Conservation (phyloP, 1,139 yeast genomes). For the Kluyveromyces marxianus region DNA sequence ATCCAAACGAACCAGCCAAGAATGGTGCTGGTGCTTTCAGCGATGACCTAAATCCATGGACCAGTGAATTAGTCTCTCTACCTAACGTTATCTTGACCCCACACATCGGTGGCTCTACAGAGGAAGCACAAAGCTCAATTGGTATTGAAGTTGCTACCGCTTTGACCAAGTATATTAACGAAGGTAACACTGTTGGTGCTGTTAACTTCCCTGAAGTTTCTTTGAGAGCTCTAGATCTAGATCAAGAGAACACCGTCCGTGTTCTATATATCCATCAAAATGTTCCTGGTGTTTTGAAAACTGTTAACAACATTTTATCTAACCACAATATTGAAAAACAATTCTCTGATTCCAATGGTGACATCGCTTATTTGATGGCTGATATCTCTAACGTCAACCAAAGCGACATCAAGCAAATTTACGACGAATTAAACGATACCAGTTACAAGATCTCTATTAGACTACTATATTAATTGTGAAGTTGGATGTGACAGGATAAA, state of each 20-base stretch:
- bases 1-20: slow-evolving; percentile 96
- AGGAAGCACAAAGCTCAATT: slow-evolving; percentile 97
- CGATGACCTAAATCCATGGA: slow-evolving; percentile 72
- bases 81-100: slow-evolving; percentile 92
- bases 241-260: slow-evolving; percentile 83
- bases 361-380: slow-evolving; percentile 96
- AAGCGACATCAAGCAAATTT: slow-evolving; percentile 74
- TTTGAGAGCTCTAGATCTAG: slow-evolving; percentile 80
- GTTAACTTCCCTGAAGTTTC: slow-evolving; percentile 99
- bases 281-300: slow-evolving; percentile 97
- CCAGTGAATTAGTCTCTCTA: slow-evolving; percentile 70
- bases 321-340: slow-evolving; percentile 96
- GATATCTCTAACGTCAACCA: slow-evolving; percentile 84
- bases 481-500: too few species aligned
- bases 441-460: slow-evolving; percentile 90
- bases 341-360: slow-evolving; percentile 92
- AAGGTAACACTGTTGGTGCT: slow-evolving; percentile 93
- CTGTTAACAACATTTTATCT: slow-evolving; percentile 92
- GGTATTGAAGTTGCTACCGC: slow-evolving; percentile 92
- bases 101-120: slow-evolving; percentile 98
- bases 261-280: slow-evolving; percentile 94
- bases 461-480: slow-evolving; percentile 54
- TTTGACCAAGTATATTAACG: slow-evolving; percentile 85
- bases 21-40: slow-evolving; percentile 80
- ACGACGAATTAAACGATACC: slow-evolving; percentile 82